Evolutionary conservation across 306 rosid genomes (phyloP), one percentile per base, ranked within the genome.

Genomic region (Quercus bicolor): DNA sequence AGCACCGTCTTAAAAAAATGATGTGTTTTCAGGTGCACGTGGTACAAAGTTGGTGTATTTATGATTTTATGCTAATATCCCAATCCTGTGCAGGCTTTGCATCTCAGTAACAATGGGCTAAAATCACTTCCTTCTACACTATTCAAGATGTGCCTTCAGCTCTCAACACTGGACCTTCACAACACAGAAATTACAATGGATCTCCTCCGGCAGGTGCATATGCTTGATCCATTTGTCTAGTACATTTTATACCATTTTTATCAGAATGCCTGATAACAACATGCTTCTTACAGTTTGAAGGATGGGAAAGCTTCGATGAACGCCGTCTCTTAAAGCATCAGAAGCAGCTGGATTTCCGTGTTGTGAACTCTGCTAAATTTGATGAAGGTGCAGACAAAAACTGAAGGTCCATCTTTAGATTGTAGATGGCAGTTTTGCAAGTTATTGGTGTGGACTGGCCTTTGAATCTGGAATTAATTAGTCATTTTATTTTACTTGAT

Each of bases 341-440:
- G 85, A 92, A 95, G 82, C 93, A 92, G 80, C 79, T 95, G 28
- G 98, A 95, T 78, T 95, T 92, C 78, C 89, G 93, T 31, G 97
- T 81, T 62, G 89, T 88, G 66, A 88, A 81, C 74, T 79, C 93
- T 12, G 86, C 89, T 79, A 90, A 88, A 75, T 95, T 95, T 70
- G 97, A 95, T 82, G 98, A 95, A 85, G 98, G 98, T 75, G 98
- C 98, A 75, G 98, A 91, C 80, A 92, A 92, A 85, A 85, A 85
- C 72, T 90, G 83, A 88, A 26, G 54, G 28, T 21, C 20, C 68
- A 14, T 56, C 40, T 24, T 23, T 20, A 20, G 68, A 68, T 28
- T 40, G 10, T 21, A 34, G n/a, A 24, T n/a, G 21, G 18, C 66
- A 12, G 43, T 6, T 66, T 53, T 68, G n/a, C 37, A 72, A 69